Base-by-base conservation (phyloP, 164 flowering plant species). In the Magnolia sinica region DNA sequence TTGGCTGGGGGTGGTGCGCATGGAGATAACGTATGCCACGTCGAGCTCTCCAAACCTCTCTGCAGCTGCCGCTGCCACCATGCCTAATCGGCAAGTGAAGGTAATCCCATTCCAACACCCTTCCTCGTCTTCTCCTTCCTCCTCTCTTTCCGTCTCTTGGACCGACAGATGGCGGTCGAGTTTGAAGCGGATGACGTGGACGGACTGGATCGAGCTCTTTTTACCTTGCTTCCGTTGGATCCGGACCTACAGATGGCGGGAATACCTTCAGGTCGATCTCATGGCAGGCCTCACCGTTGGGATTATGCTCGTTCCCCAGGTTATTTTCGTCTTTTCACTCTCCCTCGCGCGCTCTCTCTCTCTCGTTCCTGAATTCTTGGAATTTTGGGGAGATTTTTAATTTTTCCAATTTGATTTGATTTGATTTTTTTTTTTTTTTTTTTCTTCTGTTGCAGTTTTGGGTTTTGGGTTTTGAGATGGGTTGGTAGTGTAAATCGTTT, bases 241-340 rank as follows among this genome's bases (percentile, higher is more conserved):
- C 73, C 78, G 92, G 10, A 85, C 87, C 52, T 96, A 96, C 80
- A 83, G 83, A 45, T 88, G 91, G 92, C 81, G 92, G 19, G 98
- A 94, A 79, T 91, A 90, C 72, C 77, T 94, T 2, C 97, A 96
- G 85, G 13, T 80, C 64, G 99, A 96, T 86, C 90, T 96, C 82
- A 84, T 89, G 86, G 92, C 98, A 19, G 98, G 98, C 0, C 50
- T 86, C 75, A 91, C 98, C 68, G 93, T 96, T 77, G 98, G 99
- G 2, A 77, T 96, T 83, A 96, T 96, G 98, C 97, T 96, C 69
- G 98, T 96, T 8, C 99, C 99, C 29, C 99, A 96, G 99, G 99
- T 96, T 3, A 8, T 27, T 52, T 52, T 52, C 20, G 29, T 55
- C n/a, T 19, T 23, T 24, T 8, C 49, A 27, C 29, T 7, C 50